Base-by-base conservation (phyloP, 257 asterid genomes). In the Forsythia suspensa region DNA sequence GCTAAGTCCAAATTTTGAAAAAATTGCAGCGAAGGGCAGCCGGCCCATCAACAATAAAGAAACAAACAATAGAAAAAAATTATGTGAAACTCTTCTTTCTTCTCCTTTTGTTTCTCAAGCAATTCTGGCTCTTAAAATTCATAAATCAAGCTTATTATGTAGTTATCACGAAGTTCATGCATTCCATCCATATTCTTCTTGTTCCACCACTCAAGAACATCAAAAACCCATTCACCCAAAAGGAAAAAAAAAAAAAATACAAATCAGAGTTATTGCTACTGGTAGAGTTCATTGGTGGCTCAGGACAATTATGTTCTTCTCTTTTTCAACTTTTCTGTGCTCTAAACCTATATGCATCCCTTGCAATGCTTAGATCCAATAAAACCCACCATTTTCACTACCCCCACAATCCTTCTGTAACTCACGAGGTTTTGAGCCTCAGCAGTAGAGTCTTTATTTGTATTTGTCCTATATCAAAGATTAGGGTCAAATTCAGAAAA, bases 1-100 rank as follows among this genome's bases (percentile, higher is more conserved):
- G 42, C 78, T 95, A 96, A 65, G 97, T 91, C 86, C 91, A 82
- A 81, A 93, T 93, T 91, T 95, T 95, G 75, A 83, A 90, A 95
- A 90, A 9, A 29, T 12, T 48, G 57, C 57, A 10, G 57, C 4
- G 16, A 10, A 48, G 13, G 16, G 13, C 0, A 48, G 3, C 16
- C 3, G 57, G 2, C 57, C 13, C n/a, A 10, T 48, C 42, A 40
- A 2, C 16, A 10, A 15, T 48, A 40, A 40, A 40, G 7, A 40
- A 6, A 40, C 5, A 40, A 40, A 40, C 42, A 40, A 4, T 40
- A 29, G 34, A 29, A 40, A 6, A 40, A 40, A 40, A 40, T 29
- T 29, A 29, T 29, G 34, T 29, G 34, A 29, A 29, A 29, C 1
- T 29, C 34, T 29, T 29, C 34, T 40, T 40, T 40, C 42, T 40